These are phyloP conservation scores for Wallacemonas rigidus DNA, from an alignment of 208 protist species.

Conservation along the genomic window DNA sequence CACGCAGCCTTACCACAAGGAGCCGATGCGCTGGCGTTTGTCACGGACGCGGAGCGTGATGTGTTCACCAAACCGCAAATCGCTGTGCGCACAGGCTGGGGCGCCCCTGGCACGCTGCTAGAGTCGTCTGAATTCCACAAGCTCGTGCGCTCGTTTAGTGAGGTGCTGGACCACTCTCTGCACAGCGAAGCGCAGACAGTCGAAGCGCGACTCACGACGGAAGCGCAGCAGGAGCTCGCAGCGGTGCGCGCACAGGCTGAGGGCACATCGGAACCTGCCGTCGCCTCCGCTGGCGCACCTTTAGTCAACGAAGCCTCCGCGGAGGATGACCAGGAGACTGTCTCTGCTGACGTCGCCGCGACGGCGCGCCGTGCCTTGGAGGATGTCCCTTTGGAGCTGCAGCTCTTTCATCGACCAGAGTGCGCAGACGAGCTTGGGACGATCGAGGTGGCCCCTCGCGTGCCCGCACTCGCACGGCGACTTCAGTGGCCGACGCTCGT, in stretches of 20 bases:
- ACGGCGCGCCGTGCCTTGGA: conserved; percentile 15
- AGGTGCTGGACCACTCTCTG: conserved; percentile 68
- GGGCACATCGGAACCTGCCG: not conserved
- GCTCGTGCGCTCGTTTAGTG: conserved; percentile 72
- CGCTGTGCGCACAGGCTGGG: conserved; percentile 80
- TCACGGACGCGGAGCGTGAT: conserved; percentile 58
- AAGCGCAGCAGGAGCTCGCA: conserved; percentile 27
- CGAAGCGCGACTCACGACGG: conserved; percentile 8
- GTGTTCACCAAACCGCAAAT: conserved; percentile 80
- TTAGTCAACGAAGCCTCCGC: not conserved
- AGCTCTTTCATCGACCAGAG: conserved; percentile 84
- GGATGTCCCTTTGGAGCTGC: conserved; percentile 70
- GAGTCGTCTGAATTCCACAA: conserved; percentile 70
- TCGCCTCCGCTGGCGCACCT: not conserved
- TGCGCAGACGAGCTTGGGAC: conserved; percentile 25
- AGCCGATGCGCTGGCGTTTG: conserved; percentile 50
- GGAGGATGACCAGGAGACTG: conserved; percentile 5
- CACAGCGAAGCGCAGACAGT: conserved; percentile 14
- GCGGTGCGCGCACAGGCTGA: conserved; percentile 5
- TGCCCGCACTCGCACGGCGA: conserved; percentile 61
- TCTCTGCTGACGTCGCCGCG: conserved; percentile 7
- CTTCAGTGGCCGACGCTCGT: conserved; percentile 82
- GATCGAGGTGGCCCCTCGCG: conserved; percentile 22
- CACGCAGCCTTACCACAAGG: conserved; percentile 33
- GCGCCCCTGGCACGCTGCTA: conserved; percentile 69